These are phyloP conservation scores for Daldinia childiae DNA, from an alignment of 495 filamentous ascomycete species.

Conservation along the genomic window DNA sequence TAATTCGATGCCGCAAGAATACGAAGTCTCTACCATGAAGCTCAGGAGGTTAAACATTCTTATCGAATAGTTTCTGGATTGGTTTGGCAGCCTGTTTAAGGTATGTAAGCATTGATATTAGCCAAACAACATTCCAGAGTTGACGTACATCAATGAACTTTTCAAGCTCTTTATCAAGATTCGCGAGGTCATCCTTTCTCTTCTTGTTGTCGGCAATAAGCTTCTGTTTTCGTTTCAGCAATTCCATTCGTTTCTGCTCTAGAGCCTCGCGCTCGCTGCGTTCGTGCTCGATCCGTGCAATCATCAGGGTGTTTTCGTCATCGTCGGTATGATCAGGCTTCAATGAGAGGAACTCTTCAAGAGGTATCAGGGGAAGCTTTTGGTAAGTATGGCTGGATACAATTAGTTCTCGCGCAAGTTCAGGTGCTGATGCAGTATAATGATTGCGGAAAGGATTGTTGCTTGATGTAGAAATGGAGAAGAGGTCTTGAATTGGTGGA, in stretches of 20 bases:
- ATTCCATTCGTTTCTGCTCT: constrained; percentile 84
- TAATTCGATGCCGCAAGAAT: background rate
- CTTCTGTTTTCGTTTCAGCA: constrained; percentile 89
- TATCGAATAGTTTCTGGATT: constrained; percentile 83
- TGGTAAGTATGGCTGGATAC: constrained; percentile 81
- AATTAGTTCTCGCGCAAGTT: constrained; percentile 40
- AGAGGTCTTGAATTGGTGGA: constrained; percentile 4
- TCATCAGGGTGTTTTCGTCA: constrained; percentile 83
- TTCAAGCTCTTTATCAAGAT: constrained; percentile 86
- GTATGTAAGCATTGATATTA: constrained; percentile 13
- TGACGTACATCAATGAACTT: constrained; percentile 80
- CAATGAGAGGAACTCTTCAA: constrained; percentile 81
- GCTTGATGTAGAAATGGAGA: constrained; percentile 1
- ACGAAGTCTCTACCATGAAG: background rate
- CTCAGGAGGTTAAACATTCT: constrained; percentile 59
- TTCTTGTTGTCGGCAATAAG: constrained; percentile 95
- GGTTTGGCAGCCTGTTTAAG: constrained; percentile 77
- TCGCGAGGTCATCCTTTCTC: constrained; percentile 89
- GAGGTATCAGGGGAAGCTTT: constrained; percentile 81
- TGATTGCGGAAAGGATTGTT: constrained; percentile 4
- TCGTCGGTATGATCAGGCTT: constrained; percentile 76
- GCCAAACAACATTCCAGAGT: background rate
- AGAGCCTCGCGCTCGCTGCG: constrained; percentile 83
- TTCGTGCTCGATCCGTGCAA: constrained; percentile 92
- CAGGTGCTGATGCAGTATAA: constrained; percentile 6